Evolutionary conservation across 106 monocot species (phyloP), one percentile per base, ranked within the genome.

Genomic region (Dendrobium nobile): DNA sequence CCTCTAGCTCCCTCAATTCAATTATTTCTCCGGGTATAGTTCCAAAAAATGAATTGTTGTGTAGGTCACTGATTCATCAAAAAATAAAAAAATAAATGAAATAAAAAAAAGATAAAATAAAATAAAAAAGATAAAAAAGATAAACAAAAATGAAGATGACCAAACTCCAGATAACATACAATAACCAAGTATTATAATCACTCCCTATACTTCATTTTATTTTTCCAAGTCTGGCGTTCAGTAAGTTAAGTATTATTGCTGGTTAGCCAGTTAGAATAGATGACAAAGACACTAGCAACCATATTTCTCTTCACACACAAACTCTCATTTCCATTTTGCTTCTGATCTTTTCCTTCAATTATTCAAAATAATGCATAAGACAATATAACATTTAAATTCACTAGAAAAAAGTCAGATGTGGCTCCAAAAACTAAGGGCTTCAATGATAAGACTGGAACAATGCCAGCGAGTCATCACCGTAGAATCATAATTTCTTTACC

Each of bases 11-110:
- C 20, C 72, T 82, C 84, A 89, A 77, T 26, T 84, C 41, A 68
- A 48, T 65, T 64, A 88, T 75, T 64, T 85, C 90, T 79, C 37
- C 80, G 61, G 92, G 92, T 51, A 93, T 56, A 4, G 44, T 40
- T 41, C 90, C 87, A 45, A 54, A 88, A 67, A 88, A 93, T 54
- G 85, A 90, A 83, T 93, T 93, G 78, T 93, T 90, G 77, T 75
- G 73, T 54, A 90, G 82, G 20, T 76, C 75, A 27, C 88, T 90
- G 84, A 54, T 83, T 47, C 2, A 64, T 48, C 48, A 55, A 67
- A 81, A 56, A 73, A 73, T 41, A 54, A 11, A n/a, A 44, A 76
- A 54, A 54, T 9, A n/a, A 44, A 76, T 9, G n/a, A 76, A 45
- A 41, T 45, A 17, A 58, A 1, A 5, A 58, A 18, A 58, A 18